Evolutionary conservation across 371 early-diverging fungal species (phyloP).

Genomic region (Mortierella sp.): DNA sequence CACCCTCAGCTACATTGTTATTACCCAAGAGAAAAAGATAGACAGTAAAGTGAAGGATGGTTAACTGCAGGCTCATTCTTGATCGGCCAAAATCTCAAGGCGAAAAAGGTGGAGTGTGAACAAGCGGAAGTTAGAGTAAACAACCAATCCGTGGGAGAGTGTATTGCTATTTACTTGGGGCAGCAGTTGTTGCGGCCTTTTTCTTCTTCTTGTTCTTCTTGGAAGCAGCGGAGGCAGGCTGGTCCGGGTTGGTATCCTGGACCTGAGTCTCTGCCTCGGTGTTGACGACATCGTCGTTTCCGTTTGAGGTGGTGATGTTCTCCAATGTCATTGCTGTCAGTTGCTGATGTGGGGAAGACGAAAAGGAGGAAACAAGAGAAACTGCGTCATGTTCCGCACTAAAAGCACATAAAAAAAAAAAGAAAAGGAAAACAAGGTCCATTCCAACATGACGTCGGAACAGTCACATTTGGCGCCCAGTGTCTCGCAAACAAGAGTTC

Average conservation of each 20-base stretch:
- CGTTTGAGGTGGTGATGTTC: slow-evolving; percentile 9
- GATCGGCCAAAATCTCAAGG: neutral
- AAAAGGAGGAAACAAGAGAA: neutral
- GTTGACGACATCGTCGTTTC: slow-evolving; percentile 17
- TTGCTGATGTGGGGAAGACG: neutral
- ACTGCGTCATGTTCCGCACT: neutral
- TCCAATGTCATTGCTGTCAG: slow-evolving; percentile 33
- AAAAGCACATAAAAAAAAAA: neutral
- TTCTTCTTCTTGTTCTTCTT: slow-evolving; percentile 58
- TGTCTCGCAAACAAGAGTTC: neutral
- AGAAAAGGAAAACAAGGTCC: slow-evolving; percentile 3
- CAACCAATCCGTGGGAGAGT: neutral
- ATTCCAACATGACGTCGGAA: slow-evolving; percentile 4
- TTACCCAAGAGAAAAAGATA: neutral
- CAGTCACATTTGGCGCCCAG: slow-evolving; percentile 4
- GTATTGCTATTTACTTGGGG: slow-evolving; percentile 27
- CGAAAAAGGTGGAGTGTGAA: neutral
- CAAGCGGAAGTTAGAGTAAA: neutral
- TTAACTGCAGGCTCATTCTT: neutral
- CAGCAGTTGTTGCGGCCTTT: slow-evolving; percentile 29
- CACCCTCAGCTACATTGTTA: slow-evolving; percentile 7
- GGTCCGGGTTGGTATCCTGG: slow-evolving; percentile 18
- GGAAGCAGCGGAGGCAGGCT: slow-evolving; percentile 18
- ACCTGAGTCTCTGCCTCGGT: slow-evolving; percentile 16
- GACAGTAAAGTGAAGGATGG: neutral